phyloP scores from a whole-genome alignment of 1,284 basidiomycete genomes.

The Fomitiporia mediterranea region DNA sequence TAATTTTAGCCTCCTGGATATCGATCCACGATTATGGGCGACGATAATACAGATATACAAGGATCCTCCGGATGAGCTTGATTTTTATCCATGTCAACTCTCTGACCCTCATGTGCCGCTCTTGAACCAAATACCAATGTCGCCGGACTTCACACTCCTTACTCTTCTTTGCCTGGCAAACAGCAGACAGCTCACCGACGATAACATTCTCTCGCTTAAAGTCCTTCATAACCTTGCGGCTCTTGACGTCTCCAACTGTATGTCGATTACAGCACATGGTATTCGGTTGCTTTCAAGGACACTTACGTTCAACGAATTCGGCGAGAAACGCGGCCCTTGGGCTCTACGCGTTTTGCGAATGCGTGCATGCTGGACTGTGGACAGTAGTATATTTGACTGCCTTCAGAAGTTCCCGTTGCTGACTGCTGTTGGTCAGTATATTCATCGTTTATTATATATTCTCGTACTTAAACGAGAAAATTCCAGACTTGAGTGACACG shows the following conservation, averaged over 20 bases:
- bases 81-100: slow-evolving; percentile 44
- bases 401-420: slow-evolving; percentile 49
- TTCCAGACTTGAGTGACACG: slow-evolving; percentile 16
- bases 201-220: slow-evolving; percentile 44
- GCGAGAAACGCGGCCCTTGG: slow-evolving; percentile 46
- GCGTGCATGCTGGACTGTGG: slow-evolving; percentile 41
- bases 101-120: slow-evolving; percentile 48
- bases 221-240: slow-evolving; percentile 49
- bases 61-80: slow-evolving; percentile 43
- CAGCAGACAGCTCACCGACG: slow-evolving; percentile 50
- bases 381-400: slow-evolving; percentile 35
- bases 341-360: slow-evolving; percentile 50
- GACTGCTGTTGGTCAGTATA: slow-evolving; percentile 46
- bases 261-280: slow-evolving; percentile 46
- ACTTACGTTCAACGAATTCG: slow-evolving; percentile 29
- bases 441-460: too few species aligned
- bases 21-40: slow-evolving; percentile 60
- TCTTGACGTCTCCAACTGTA: slow-evolving; percentile 51
- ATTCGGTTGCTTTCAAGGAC: slow-evolving; percentile 41
- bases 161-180: slow-evolving; percentile 54
- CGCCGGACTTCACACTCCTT: slow-evolving; percentile 52
- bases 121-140: slow-evolving; percentile 52
- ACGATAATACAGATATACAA: slow-evolving; percentile 53
- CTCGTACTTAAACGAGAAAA: neutral
- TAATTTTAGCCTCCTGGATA: slow-evolving; percentile 29